A percentile compares a stretch with the other conserved stretches of the same genome.
These are phyloP conservation scores for Yamadazyma membranifaciens DNA, from an alignment of 1,139 yeast genomes.

Conservation along the genomic window DNA sequence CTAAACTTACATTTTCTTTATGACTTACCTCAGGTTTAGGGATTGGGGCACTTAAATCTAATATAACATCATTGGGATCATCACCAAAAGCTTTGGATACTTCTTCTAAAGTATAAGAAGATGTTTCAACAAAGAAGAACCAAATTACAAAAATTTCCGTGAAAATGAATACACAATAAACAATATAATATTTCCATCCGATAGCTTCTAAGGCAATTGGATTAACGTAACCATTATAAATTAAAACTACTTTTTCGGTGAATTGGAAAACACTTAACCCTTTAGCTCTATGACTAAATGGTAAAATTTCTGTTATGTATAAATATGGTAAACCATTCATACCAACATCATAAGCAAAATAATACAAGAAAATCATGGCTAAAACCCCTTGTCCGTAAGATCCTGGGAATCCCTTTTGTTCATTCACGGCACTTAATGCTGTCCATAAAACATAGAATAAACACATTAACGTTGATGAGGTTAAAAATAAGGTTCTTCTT, in stretches of 20 bases:
- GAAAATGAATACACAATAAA: conserved; percentile 29
- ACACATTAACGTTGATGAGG: conserved; percentile 17
- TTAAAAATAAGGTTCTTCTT: conserved; percentile 20
- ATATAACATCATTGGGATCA: conserved; percentile 14
- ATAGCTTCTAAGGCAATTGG: conserved; percentile 22
- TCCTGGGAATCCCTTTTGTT: conserved; percentile 26
- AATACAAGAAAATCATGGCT: conserved; percentile 38
- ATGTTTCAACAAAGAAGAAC: conserved; percentile 29
- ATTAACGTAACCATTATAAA: conserved; percentile 19
- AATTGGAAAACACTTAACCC: conserved; percentile 16
- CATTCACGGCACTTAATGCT: conserved; percentile 30
- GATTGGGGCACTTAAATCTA: neutral
- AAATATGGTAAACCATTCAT: conserved; percentile 21
- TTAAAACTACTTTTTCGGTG: conserved; percentile 16
- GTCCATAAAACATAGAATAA: conserved; percentile 17
- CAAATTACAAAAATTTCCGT: conserved; percentile 18
- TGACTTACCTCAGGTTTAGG: conserved; percentile 10
- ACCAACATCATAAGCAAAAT: conserved; percentile 19
- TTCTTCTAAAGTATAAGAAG: conserved; percentile 27
- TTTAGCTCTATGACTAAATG: conserved; percentile 18
- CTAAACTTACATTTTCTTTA: conserved; percentile 9
- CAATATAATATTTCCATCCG: conserved; percentile 20
- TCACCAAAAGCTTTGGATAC: conserved; percentile 32
- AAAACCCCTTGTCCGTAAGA: conserved; percentile 37
- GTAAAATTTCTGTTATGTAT: conserved; percentile 21